Conservation (phyloP, 768 basidiomycete species). For the Flagelloscypha sp. region DNA sequence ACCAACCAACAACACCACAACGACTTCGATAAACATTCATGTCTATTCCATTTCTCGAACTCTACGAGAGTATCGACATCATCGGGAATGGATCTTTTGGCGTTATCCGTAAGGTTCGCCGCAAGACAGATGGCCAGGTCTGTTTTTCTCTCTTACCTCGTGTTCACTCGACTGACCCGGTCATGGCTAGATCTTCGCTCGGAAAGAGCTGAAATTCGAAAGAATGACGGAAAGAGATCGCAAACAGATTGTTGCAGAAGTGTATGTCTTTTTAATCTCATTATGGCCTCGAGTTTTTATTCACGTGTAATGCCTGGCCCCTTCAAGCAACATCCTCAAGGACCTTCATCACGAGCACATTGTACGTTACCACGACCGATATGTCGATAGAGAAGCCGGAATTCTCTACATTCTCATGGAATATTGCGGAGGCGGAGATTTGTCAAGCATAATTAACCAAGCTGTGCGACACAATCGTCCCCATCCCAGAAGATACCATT, state of each 20-base stretch:
- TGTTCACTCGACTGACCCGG: slow-evolving; percentile 2
- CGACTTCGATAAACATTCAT: too few relatives aligned
- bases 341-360: slow-evolving; percentile 94
- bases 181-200: slow-evolving; percentile 58
- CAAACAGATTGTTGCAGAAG: slow-evolving; percentile 96
- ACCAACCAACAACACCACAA: too few relatives aligned
- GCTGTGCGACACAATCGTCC: slow-evolving; percentile 57
- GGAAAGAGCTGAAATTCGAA: slow-evolving; percentile 97
- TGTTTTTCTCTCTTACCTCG: slow-evolving; percentile 21
- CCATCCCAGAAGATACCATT: slow-evolving; percentile 85
- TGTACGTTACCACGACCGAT: slow-evolving; percentile 88
- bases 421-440: slow-evolving; percentile 95
- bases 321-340: slow-evolving; percentile 84
- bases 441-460: slow-evolving; percentile 80
- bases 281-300: slow-evolving; percentile 2
- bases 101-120: slow-evolving; percentile 88
- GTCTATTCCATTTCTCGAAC: slow-evolving; percentile 50
- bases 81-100: slow-evolving; percentile 98
- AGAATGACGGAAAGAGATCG: slow-evolving; percentile 93
- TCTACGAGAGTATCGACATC: slow-evolving; percentile 81
- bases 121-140: slow-evolving; percentile 78
- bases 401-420: slow-evolving; percentile 99
- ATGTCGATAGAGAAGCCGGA: slow-evolving; percentile 83
- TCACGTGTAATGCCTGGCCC: background rate
- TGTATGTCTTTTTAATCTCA: slow-evolving; percentile 47